Evolutionary conservation across 2,329 filamentous ascomycete genomes (phyloP), one percentile per base, ranked within the genome.

Genomic region (Aspergillus sp.): DNA sequence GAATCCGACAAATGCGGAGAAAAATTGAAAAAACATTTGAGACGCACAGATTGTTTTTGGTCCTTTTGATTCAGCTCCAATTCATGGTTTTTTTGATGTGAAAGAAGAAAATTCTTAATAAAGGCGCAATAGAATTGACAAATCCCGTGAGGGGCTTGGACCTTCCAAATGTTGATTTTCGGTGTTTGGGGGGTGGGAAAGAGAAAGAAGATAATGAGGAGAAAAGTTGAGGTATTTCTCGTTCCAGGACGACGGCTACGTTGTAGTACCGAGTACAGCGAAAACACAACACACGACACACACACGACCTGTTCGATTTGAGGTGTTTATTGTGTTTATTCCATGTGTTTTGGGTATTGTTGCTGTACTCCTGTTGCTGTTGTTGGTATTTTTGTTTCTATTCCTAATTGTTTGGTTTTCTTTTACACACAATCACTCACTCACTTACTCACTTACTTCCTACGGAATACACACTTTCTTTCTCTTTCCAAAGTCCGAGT

Each of bases 1-100:
- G 65, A 67, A 58, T 57, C 44, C 57, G 60, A 59, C 60, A 61
- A 66, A 67, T 67, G 64, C 65, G 66, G 64, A 67, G 65, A 62
- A 62, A 58, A 49, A 32, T 36, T 36, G 44, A 59, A 62, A 62
- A 58, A 41, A 21, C 19, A 48, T 59, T 42, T 39, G 13, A 56
- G 44, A 41, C 53, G 54, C 23, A 44, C 47, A 48, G 58, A 39
- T 44, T 21, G 54, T 30, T 52, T 38, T 53, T 41, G 32, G 32
- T 36, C 1, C 32, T 6, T 36, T 36, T 36, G 32, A 36, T 36
- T 13, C 32, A 13, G 32, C 32, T 36, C 11, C 32, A 36, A 15
- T 36, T 36, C 32, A 11, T 36, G 32, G 11, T 36, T 5, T 36
- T 32, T 36, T 36, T 13, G 4, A 36, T 36, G 32, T 5, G 32